These are phyloP conservation scores for Ilyonectria destructans DNA, from an alignment of 2,329 filamentous ascomycete genomes.

Conservation along the genomic window DNA sequence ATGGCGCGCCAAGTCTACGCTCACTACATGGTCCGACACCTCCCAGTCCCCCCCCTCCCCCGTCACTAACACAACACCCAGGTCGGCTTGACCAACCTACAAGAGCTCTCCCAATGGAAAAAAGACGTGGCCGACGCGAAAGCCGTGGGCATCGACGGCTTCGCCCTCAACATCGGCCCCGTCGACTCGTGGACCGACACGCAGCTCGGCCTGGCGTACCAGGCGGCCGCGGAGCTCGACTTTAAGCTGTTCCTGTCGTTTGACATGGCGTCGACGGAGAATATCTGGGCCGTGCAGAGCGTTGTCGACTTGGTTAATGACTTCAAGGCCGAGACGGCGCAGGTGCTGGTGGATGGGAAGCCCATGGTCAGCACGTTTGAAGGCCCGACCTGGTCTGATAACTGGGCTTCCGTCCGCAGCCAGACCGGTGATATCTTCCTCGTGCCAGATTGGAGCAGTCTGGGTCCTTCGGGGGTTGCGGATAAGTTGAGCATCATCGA, in stretches of 20 bases:
- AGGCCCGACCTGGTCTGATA: conserved; percentile 57
- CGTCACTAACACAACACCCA: conserved; percentile 21
- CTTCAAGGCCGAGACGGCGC: conserved; percentile 46
- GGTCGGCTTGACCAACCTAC: conserved; percentile 53
- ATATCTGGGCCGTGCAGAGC: conserved; percentile 44
- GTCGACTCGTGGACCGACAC: conserved; percentile 51
- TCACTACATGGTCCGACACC: conserved; percentile 50
- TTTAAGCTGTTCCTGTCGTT: conserved; percentile 61
- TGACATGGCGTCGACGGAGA: conserved; percentile 53
- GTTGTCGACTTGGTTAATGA: conserved; percentile 49
- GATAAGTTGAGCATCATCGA: conserved; percentile 44
- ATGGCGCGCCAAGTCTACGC: conserved; percentile 50
- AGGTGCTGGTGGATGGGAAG: conserved; percentile 49
- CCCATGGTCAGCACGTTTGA: conserved; percentile 70
- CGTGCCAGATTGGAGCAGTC: conserved; percentile 63
- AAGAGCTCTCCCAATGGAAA: conserved; percentile 51
- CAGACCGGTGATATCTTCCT: conserved; percentile 56
- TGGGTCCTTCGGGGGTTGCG: conserved; percentile 42
- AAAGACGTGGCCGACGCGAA: conserved; percentile 55
- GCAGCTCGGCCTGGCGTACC: conserved; percentile 52
- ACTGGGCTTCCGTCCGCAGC: conserved; percentile 62
- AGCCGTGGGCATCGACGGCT: conserved; percentile 58
- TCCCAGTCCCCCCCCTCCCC: not conserved
- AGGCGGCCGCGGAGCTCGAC: conserved; percentile 41
- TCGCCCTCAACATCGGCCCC: conserved; percentile 60